These are phyloP conservation scores for Penicillium digitatum DNA, from an alignment of 2,329 filamentous ascomycete species.

Conservation along the genomic window DNA sequence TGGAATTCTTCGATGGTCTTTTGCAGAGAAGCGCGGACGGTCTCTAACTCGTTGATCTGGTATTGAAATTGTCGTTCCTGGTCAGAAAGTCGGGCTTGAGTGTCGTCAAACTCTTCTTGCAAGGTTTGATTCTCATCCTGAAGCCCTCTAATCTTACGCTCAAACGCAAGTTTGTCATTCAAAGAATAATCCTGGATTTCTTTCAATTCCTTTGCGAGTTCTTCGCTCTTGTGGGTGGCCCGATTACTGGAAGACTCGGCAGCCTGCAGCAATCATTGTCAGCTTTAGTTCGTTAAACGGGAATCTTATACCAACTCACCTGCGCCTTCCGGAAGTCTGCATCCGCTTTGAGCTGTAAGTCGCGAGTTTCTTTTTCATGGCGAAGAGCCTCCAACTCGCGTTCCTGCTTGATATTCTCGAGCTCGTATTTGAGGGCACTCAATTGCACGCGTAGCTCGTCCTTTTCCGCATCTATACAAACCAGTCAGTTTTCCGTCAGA, in stretches of 20 bases:
- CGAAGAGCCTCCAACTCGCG: constrained; percentile 73
- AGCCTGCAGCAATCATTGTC: constrained; percentile 30
- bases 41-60: constrained; percentile 57
- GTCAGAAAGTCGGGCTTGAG: constrained; percentile 67
- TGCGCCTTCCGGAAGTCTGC: constrained; percentile 71
- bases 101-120: constrained; percentile 80
- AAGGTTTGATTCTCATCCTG: constrained; percentile 69
- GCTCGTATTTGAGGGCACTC: constrained; percentile 79
- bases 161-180: constrained; percentile 54
- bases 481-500: constrained; percentile 8
- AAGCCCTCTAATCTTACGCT: constrained; percentile 52
- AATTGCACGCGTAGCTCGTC: constrained; percentile 88
- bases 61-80: constrained; percentile 63
- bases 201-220: constrained; percentile 52
- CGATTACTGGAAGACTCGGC: constrained; percentile 52
- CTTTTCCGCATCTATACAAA: constrained; percentile 44
- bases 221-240: constrained; percentile 53
- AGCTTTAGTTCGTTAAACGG: neutral
- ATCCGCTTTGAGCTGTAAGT: constrained; percentile 74
- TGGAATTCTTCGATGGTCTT: constrained; percentile 51
- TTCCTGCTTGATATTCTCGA: constrained; percentile 83
- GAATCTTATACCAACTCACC: constrained; percentile 30
- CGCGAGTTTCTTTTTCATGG: constrained; percentile 78
- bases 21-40: constrained; percentile 56
- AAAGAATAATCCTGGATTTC: constrained; percentile 52